phyloP scores from a whole-genome alignment of 345 rosid species.

The Excoecaria agallocha region DNA sequence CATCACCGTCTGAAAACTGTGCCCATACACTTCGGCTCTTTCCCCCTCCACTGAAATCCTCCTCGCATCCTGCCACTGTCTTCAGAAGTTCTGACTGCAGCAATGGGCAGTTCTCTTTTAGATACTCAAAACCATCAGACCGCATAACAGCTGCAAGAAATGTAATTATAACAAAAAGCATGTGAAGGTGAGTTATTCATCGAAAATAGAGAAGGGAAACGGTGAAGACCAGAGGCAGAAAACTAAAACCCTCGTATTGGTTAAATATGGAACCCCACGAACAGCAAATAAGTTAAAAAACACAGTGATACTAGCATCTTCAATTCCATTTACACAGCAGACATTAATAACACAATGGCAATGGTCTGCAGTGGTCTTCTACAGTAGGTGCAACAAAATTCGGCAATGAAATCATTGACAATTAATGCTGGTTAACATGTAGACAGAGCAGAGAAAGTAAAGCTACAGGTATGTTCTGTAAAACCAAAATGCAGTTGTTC shows the following conservation, averaged over 20 bases:
- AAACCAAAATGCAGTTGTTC: background rate
- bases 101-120: constrained; percentile 58
- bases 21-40: constrained; percentile 70
- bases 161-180: constrained; percentile 8
- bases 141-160: constrained; percentile 62
- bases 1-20: constrained; percentile 66
- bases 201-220: background rate
- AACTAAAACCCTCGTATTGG: background rate
- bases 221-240: background rate
- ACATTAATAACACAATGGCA: constrained; percentile 1
- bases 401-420: background rate
- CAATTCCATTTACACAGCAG: no score
- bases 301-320: no score
- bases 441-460: background rate
- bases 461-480: background rate
- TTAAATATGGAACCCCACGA: background rate
- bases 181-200: background rate
- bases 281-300: constrained; percentile 29
- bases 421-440: background rate
- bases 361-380: background rate
- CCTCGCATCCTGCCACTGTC: constrained; percentile 73
- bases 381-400: background rate
- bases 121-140: constrained; percentile 67
- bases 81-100: constrained; percentile 73
- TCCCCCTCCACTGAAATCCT: constrained; percentile 54